Percentiles rank a stretch among this genome's conserved stretches.
phyloP scores from a whole-genome alignment of 768 basidiomycete species.

The Roridomyces roridus region DNA sequence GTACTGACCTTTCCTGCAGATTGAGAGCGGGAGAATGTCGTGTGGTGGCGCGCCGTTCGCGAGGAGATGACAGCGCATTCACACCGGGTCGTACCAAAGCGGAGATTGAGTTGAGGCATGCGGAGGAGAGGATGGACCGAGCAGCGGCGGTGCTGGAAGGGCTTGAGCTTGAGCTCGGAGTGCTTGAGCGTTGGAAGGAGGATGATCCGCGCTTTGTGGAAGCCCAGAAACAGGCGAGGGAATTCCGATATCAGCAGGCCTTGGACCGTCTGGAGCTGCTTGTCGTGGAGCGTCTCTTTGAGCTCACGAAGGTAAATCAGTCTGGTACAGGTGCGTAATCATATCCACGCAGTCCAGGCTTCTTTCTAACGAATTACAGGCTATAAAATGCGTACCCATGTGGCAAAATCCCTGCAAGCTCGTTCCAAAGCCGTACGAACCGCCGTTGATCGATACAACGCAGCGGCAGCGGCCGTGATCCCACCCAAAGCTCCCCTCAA shows the following conservation, averaged over 20 bases:
- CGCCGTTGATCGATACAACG: slow-evolving; percentile 27
- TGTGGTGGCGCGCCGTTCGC: not conserved
- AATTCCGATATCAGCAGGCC: slow-evolving; percentile 9
- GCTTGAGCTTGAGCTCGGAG: not conserved
- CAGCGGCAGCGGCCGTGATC: slow-evolving; percentile 5
- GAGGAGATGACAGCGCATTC: not conserved
- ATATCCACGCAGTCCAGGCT: not conserved
- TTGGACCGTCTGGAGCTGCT: slow-evolving; percentile 22
- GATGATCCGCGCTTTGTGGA: slow-evolving; percentile 14
- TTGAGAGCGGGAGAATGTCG: not conserved
- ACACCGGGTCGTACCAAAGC: not conserved
- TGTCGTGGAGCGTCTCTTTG: slow-evolving; percentile 23
- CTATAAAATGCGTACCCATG: slow-evolving; percentile 27
- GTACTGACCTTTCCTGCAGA: no score
- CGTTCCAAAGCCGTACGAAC: slow-evolving; percentile 26
- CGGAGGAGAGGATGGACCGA: not conserved
- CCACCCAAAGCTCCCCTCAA: slow-evolving; percentile 14
- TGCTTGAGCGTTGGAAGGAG: slow-evolving; percentile 15
- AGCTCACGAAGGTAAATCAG: slow-evolving; percentile 28
- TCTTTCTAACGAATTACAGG: slow-evolving; percentile 10
- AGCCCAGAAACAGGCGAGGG: not conserved
- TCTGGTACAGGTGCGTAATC: slow-evolving; percentile 22
- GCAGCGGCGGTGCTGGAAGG: not conserved
- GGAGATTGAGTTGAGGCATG: not conserved
- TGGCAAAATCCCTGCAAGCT: slow-evolving; percentile 26